Base-by-base conservation (phyloP, 148 eudicot species). In the Vaccinium myrtillus region DNA sequence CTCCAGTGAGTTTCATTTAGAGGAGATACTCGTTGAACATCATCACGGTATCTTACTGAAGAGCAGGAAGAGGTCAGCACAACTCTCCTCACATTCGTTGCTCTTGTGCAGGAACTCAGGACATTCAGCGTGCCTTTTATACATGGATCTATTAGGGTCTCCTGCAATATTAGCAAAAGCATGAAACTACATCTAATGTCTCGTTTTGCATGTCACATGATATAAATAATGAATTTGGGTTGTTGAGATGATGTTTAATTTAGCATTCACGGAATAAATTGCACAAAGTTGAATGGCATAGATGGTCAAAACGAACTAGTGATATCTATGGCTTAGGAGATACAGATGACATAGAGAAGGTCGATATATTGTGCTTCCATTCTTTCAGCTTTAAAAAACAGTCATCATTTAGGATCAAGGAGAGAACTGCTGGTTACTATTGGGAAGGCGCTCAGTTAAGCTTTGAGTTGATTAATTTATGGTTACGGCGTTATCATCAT, bases 1-100 rank as follows among this genome's bases (percentile, higher is more conserved):
- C 95, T 97, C 99, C 99, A 97, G 59, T 95, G 98, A 25, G 98
- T 91, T 89, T 97, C 99, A 82, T 95, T 91, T 7, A 97, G 94
- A 82, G 93, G 92, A 82, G 94, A 89, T 59, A 87, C 71, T 58
- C 81, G 87, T 71, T 89, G 87, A 50, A 81, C 89, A 73, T 97
- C 98, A 25, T 88, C 84, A 14, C 91, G 89, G 75, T 97, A 97
- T 92, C 99, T 87, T 83, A 97, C 90, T 13, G 99, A 89, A 18
- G 99, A 93, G 87, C 99, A 97, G 78, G 99, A 97, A 32, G 99
- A 97, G 83, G 99, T 97, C 27, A 95, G 85, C 69, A 97, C 97
- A 71, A 95, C 93, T 88, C 98, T 87, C 87, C 90, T 94, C 70
- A 95, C 87, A 78, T 86, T 90, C 63, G 51, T 89, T 61, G 95